Evolutionary conservation across 352 stramenopile species (phyloP).

Genomic region (Globisporangium canariense): DNA sequence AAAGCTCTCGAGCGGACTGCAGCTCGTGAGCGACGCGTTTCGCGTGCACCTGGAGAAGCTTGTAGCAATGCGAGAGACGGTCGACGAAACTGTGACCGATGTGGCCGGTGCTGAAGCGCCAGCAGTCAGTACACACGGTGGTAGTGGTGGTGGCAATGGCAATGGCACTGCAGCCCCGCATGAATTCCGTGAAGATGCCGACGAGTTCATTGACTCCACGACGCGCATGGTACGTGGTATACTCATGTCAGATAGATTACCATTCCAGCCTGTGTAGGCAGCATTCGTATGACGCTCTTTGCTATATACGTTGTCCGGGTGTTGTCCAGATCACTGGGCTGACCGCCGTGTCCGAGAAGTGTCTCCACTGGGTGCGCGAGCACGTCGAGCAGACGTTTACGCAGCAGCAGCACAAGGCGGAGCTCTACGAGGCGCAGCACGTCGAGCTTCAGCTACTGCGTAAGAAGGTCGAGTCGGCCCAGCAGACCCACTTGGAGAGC

Average conservation of each 20-base stretch:
- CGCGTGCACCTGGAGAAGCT: conserved; percentile 55
- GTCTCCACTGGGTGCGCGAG: conserved; percentile 49
- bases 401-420: conserved; percentile 40
- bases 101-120: background rate
- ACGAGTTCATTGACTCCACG: conserved; percentile 7
- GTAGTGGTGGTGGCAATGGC: background rate
- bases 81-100: conserved; percentile 24
- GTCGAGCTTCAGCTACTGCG: conserved; percentile 33
- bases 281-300: background rate
- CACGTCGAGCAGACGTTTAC: conserved; percentile 45
- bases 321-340: conserved; percentile 36
- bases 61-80: conserved; percentile 47
- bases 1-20: conserved; percentile 28
- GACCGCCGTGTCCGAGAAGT: conserved; percentile 43
- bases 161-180: background rate
- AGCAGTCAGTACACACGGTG: background rate
- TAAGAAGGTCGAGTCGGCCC: conserved; percentile 15
- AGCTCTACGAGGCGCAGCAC: conserved; percentile 44
- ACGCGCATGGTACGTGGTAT: conserved; percentile 10
- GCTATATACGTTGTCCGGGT: conserved; percentile 2
- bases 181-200: background rate
- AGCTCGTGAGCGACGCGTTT: conserved; percentile 47
- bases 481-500: conserved; percentile 20
- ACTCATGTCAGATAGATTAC: too few relatives aligned
- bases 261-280: too few relatives aligned